A percentile compares a stretch with the other conserved stretches of the same genome.
Evolutionary conservation across 1,284 basidiomycete species (phyloP).

Genomic region (Ceratobasidium sp.): DNA sequence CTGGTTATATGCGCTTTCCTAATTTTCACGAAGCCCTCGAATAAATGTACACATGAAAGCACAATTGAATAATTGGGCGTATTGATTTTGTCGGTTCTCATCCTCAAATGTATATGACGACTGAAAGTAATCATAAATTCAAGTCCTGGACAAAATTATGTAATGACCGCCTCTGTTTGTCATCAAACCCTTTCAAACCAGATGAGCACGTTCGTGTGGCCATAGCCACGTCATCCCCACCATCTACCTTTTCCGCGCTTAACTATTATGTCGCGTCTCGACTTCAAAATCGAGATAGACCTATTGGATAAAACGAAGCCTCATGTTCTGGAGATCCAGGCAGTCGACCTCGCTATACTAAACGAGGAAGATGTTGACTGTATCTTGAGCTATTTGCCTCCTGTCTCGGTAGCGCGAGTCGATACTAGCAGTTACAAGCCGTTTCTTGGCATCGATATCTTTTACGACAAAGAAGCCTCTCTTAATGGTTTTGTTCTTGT

Average conservation of each 20-base stretch:
- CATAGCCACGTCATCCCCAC: slow-evolving; percentile 29
- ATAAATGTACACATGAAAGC: too few relatives aligned
- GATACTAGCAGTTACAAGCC: slow-evolving; percentile 6
- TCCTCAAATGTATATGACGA: too few relatives aligned
- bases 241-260: not conserved
- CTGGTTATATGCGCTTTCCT: too few relatives aligned
- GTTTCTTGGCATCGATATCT: slow-evolving; percentile 22
- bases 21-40: too few relatives aligned
- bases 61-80: too few relatives aligned
- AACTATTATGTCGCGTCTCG: not conserved
- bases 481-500: slow-evolving; percentile 21
- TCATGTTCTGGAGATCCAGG: not conserved
- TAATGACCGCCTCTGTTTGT: too few relatives aligned
- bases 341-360: slow-evolving; percentile 11
- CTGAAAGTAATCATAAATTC: too few relatives aligned
- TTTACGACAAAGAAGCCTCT: slow-evolving; percentile 6
- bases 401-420: not conserved
- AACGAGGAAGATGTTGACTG: slow-evolving; percentile 5
- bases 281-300: slow-evolving; percentile 10
- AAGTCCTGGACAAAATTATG: too few relatives aligned
- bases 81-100: too few relatives aligned
- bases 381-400: slow-evolving; percentile 2
- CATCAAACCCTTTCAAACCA: too few relatives aligned
- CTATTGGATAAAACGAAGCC: slow-evolving; percentile 1
- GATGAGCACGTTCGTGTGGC: not conserved